Evolutionary conservation across 1,284 basidiomycete genomes (phyloP), one percentile per base, ranked within the genome.

Genomic region (Schizophyllum amplum): DNA sequence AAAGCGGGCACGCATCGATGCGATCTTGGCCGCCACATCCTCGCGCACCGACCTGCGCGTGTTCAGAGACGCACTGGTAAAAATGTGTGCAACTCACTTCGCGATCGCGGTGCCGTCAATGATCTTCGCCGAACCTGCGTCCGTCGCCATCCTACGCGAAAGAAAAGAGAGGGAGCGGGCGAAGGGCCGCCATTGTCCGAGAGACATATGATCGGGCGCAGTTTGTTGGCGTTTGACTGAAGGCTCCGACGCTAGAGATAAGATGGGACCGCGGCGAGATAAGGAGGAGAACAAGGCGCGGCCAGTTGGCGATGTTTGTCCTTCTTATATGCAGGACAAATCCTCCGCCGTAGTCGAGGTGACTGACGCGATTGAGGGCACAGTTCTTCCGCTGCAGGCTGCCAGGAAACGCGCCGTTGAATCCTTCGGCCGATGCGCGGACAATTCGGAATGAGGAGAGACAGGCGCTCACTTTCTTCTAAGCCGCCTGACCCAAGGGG

Each of bases 21-120:
- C 74, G 69, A 96, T 91, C 58, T 79, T 79, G 52, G 77, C 72
- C 20, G 86, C 79, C 63, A 94, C 87, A 62, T 81, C 78, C 57
- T 85, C 78, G 60, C 94, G 90, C 66, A 95, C 84, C 17, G 87
- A 83, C 73, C 93, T 95, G 67, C 46, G 50, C 57, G 26, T 56
- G 22, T 24, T 53, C 47, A 57, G 60, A 55, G 49, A 52, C 46
- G 49, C 51, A 57, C 26, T 58, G 49, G 47, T 17, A 25, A 6
- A 59, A 9, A 20, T 50, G 49, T 22, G 22, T 60, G 51, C 24
- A 42, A 71, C 81, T 62, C 67, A 95, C 94, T 92, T 92, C 65
- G 96, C 93, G 61, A 96, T 76, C 51, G 83, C 84, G 55, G 82
- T 93, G 25, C 96, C 96, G 67, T 98, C 93, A 69, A 99, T 94